Conservation (phyloP, 2,329 filamentous ascomycete species). For the Aureobasidium leucospermi region DNA sequence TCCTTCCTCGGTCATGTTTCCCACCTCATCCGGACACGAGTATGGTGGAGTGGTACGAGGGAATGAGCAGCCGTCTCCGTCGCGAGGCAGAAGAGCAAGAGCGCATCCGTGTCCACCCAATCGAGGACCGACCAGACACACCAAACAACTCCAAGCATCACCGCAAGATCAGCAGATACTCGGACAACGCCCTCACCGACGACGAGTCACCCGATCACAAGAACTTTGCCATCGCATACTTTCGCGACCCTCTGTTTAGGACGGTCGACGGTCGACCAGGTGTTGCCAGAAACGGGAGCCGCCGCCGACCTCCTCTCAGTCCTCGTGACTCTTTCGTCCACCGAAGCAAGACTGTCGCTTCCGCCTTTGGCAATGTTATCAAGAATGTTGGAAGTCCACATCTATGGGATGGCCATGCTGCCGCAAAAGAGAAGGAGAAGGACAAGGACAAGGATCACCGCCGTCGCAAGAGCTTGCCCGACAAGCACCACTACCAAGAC, state of each 20-base stretch:
- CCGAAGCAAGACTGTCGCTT: constrained; percentile 29
- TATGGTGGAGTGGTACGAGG: constrained; percentile 81
- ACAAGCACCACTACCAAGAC: constrained; percentile 21
- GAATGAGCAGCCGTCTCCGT: constrained; percentile 63
- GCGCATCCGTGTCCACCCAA: constrained; percentile 17
- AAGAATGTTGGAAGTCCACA: constrained; percentile 29
- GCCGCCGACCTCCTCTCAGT: constrained; percentile 24
- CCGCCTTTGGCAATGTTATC: constrained; percentile 29
- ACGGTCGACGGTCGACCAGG: constrained; percentile 37
- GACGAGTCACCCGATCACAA: constrained; percentile 32
- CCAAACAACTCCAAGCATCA: constrained; percentile 8
- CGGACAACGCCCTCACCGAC: constrained; percentile 10
- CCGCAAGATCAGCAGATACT: constrained; percentile 16
- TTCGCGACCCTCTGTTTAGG: constrained; percentile 43
- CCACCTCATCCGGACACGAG: constrained; percentile 66
- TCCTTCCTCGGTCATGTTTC: constrained; percentile 60
- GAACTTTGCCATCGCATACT: constrained; percentile 40
- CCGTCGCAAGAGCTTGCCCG: constrained; percentile 17
- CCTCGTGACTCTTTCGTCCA: constrained; percentile 27
- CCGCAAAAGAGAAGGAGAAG: constrained; percentile 16
- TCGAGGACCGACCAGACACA: constrained; percentile 19
- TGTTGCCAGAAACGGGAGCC: constrained; percentile 34
- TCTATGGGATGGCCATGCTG: constrained; percentile 27
- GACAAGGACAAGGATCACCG: constrained; percentile 14
- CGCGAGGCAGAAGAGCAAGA: constrained; percentile 49